These are phyloP conservation scores for Colletotrichum sp. DNA, from an alignment of 2,329 filamentous ascomycete genomes.

Conservation along the genomic window DNA sequence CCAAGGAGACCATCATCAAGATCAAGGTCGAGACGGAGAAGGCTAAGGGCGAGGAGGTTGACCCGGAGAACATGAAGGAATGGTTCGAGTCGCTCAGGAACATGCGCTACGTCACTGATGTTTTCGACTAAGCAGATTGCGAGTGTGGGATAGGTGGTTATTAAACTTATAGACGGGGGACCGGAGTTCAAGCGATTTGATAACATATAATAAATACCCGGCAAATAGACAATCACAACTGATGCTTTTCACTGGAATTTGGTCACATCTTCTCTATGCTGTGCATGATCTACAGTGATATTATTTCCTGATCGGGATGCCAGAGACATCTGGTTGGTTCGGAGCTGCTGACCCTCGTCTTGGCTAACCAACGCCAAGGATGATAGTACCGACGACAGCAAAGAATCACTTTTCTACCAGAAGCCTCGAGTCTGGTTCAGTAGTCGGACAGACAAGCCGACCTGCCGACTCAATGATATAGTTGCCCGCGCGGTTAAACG, in stretches of 20 bases:
- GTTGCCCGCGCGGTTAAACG: not conserved
- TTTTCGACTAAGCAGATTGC: constrained; percentile 55
- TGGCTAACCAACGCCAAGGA: not conserved
- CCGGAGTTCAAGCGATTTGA: not conserved
- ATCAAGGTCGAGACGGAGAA: constrained; percentile 29
- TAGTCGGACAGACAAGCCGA: not conserved
- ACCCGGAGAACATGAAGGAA: constrained; percentile 43
- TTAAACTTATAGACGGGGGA: not conserved
- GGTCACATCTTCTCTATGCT: not conserved
- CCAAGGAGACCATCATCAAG: constrained; percentile 36
- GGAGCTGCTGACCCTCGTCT: not conserved
- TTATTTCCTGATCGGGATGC: not conserved
- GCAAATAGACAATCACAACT: not conserved
- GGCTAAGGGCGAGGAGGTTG: constrained; percentile 33
- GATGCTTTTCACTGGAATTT: not conserved
- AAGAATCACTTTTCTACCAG: not conserved
- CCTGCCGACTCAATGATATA: not conserved
- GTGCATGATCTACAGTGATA: not conserved
- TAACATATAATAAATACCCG: not conserved
- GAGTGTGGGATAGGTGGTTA: not conserved
- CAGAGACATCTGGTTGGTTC: not conserved
- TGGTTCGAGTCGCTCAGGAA: constrained; percentile 59
- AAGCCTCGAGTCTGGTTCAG: not conserved
- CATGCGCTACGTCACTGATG: constrained; percentile 65
- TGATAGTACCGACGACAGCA: not conserved